Conservation (phyloP, 441 rosid species). For the Arabidopsis hybrid region DNA sequence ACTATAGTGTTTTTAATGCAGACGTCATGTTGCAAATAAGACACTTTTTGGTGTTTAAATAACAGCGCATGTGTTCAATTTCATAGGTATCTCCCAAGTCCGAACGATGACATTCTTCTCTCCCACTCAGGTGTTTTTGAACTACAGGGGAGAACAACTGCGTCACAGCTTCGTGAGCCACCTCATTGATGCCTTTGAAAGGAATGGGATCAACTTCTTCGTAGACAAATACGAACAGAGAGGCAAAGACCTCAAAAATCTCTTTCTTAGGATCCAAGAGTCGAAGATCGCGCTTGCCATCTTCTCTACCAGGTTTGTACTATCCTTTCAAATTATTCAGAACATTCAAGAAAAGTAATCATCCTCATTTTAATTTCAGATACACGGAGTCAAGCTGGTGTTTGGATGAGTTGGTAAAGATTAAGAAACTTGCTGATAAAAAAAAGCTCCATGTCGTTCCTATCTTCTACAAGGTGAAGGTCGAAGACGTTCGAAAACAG, state of each 20-base stretch:
- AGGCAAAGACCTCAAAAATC: not conserved
- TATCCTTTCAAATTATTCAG: not conserved
- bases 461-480: not conserved
- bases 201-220: not conserved
- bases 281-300: not conserved
- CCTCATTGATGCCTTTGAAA: not conserved
- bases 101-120: not conserved
- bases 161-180: not conserved
- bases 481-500: not conserved
- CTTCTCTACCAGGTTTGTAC: slow-evolving; percentile 6
- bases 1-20: not conserved
- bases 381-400: not conserved
- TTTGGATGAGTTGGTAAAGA: slow-evolving; percentile 21
- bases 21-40: not conserved
- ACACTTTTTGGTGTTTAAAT: not conserved
- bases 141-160: not conserved
- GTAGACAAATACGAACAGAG: not conserved
- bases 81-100: not conserved
- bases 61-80: not conserved
- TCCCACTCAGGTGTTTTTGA: not conserved
- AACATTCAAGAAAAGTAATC: not conserved
- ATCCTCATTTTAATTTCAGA: not conserved
- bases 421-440: not conserved
- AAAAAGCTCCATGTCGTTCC: slow-evolving; percentile 1
- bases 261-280: not conserved